Percentiles rank a stretch among this genome's conserved stretches.
phyloP scores from a whole-genome alignment of 495 filamentous ascomycete species.

The Aspergillus kassunensis region DNA sequence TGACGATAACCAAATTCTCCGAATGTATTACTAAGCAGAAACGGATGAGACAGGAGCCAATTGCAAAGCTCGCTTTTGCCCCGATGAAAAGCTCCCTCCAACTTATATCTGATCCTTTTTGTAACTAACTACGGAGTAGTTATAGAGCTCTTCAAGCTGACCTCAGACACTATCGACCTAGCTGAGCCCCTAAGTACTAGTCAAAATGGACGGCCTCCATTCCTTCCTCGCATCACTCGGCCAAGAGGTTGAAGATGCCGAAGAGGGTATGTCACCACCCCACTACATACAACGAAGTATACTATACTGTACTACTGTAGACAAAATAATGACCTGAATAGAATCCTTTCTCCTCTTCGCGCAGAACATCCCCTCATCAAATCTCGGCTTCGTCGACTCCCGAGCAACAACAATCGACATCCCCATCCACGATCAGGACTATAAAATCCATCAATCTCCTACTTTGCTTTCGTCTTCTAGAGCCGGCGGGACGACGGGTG shows the following conservation, averaged over 20 bases:
- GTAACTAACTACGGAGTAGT: too few species aligned
- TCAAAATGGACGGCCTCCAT: conserved; percentile 12
- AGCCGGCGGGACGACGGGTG: conserved; percentile 83
- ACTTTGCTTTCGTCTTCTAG: conserved; percentile 72
- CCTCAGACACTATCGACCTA: too few species aligned
- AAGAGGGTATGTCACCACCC: conserved; percentile 63
- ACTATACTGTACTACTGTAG: too few species aligned
- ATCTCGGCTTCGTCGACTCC: conserved; percentile 81
- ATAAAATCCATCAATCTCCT: conserved; percentile 82
- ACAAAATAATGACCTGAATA: too few species aligned
- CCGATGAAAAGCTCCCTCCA: background rate
- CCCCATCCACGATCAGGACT: conserved; percentile 62
- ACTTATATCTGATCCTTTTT: too few species aligned
- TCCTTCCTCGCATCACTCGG: conserved; percentile 16
- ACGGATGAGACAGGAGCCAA: too few species aligned
- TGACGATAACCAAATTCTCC: too few species aligned
- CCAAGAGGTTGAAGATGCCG: conserved; percentile 32
- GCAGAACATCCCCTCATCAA: conserved; percentile 64
- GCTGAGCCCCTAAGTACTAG: background rate
- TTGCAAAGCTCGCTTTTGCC: too few species aligned
- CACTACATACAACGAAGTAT: too few species aligned
- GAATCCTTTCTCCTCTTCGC: conserved; percentile 87
- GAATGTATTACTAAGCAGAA: background rate
- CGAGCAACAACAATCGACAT: conserved; percentile 62
- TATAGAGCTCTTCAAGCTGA: too few species aligned